Base-by-base conservation (phyloP, 169 alveolate genomes). In the Plasmodium ovale region DNA sequence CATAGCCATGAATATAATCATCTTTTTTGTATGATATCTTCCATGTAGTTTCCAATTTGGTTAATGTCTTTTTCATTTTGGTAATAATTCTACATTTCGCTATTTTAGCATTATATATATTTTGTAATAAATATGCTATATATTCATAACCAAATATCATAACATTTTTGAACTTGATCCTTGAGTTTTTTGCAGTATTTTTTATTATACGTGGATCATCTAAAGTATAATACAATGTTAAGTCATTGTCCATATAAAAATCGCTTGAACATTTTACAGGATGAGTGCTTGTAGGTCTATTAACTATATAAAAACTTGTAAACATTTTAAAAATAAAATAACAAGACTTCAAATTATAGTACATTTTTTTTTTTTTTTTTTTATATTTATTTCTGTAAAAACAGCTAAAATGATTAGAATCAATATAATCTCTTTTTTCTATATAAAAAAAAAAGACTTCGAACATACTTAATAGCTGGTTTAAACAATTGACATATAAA, bases 311-410 rank as follows among this genome's bases (percentile, higher is more conserved):
- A 9, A 77, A 16, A 67, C 23, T 54, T 33, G 14, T 33, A 33
- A 62, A 21, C n/a, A 77, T 19, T 29, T 42, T 54, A 27, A 77
- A 47, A 53, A 77, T 37, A 54, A 59, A 29, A 14, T 14, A 42
- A 6, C 59, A 42, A 16, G 16, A 44, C 47, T 77, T 60, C 3
- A 77, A 12, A 47, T 42, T 35, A 19, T 77, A 35, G 1, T 35
- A 27, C 16, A 74, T 1, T 6, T 62, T 10, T 47, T 53, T 77
- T 35, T 62, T 77, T 62, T 44, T 77, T 31, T 54, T 77, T 59
- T 7, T 60, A 53, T 77, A 77, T 37, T 47, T 77, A 62, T 77
- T 77, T 37, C 88, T 44, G 39, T 44, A 77, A 77, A 77, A 77
- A 39, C 59, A 59, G 19, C 44, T 60, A 64, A 77, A 77, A 65